These are phyloP conservation scores for Eucalyptus virginea DNA, from an alignment of 345 rosid genomes.

Conservation along the genomic window DNA sequence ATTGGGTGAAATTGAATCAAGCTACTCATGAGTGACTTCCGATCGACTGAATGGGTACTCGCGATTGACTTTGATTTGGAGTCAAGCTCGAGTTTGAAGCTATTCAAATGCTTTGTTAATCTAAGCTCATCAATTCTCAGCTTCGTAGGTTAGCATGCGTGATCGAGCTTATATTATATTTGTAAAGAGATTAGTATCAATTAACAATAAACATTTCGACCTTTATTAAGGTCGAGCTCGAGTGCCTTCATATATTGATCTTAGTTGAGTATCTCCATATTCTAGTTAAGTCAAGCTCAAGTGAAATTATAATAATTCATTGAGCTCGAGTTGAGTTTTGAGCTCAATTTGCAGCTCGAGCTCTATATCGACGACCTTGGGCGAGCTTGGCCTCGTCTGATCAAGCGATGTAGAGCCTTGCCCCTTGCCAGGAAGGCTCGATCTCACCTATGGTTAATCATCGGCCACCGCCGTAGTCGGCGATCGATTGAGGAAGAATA, in stretches of 20 bases:
- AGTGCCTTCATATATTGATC: neutral
- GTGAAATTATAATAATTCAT: neutral
- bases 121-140: neutral
- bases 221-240: neutral
- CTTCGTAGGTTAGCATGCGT: accelerated
- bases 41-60: accelerated
- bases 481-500: accelerated
- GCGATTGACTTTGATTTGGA: neutral
- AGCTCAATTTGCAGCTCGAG: neutral
- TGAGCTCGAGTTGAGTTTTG: neutral
- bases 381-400: accelerated
- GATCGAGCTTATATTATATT: neutral
- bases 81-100: neutral
- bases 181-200: accelerated
- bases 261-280: neutral
- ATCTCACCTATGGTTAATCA: too few relatives aligned
- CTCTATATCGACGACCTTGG: accelerated
- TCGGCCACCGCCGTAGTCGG: accelerated
- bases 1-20: neutral
- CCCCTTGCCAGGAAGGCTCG: accelerated
- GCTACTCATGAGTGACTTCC: accelerated
- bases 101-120: neutral
- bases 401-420: too few relatives aligned
- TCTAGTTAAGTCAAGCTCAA: neutral
- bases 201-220: neutral